Evolutionary conservation across 164 flowering plant genomes (phyloP).

Genomic region (Chloranthus sessilifolius): DNA sequence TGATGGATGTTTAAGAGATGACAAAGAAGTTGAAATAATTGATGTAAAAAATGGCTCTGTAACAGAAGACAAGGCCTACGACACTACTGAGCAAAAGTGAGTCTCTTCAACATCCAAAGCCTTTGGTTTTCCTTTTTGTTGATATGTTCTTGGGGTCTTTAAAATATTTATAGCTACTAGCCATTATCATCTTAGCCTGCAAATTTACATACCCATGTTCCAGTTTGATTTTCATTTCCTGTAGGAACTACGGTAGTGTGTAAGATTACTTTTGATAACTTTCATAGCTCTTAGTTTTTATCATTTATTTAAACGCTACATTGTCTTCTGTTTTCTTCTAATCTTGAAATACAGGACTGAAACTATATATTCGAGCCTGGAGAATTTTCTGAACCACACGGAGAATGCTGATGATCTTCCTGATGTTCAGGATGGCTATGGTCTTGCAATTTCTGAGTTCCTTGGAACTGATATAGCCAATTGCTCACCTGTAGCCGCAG

Average conservation of each 20-base stretch:
- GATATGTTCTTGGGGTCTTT: too few species aligned
- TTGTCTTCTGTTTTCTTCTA: constrained; percentile 13
- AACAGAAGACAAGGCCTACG: constrained; percentile 31
- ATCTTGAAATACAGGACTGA: constrained; percentile 38
- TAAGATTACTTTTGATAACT: neutral
- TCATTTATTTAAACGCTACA: constrained; percentile 1
- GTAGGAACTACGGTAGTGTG: neutral
- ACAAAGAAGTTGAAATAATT: constrained; percentile 55
- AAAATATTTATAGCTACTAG: too few species aligned
- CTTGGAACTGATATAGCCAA: constrained; percentile 55
- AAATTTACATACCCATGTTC: constrained; percentile 1
- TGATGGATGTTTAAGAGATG: constrained; percentile 25
- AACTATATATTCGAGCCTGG: constrained; percentile 38
- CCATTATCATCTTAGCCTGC: too few species aligned
- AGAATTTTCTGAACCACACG: constrained; percentile 41
- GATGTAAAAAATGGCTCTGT: constrained; percentile 55
- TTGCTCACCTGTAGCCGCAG: constrained; percentile 53
- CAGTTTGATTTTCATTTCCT: neutral
- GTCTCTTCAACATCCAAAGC: constrained; percentile 11
- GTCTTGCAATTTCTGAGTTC: constrained; percentile 76
- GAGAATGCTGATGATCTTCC: constrained; percentile 39
- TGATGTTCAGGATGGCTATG: constrained; percentile 74
- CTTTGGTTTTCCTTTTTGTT: neutral
- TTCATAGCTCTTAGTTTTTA: neutral
- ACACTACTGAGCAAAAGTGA: constrained; percentile 35